Evolutionary conservation across 805 yeast species (phyloP).

Genomic region (Lipomyces lipofer): DNA sequence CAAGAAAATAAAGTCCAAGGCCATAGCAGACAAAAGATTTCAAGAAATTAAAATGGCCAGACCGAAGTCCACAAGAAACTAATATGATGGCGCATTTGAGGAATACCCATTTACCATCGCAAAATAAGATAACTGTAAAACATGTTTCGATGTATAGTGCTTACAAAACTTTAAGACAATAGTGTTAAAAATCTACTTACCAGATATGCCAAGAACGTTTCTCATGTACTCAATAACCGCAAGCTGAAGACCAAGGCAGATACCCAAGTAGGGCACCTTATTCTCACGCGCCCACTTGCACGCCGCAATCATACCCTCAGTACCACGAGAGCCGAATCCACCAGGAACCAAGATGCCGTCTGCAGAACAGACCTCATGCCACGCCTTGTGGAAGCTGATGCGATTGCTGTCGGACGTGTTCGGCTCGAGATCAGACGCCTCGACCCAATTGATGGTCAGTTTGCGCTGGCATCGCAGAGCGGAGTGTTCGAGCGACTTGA

Average conservation of each 20-base stretch:
- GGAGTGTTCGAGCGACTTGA: conserved; percentile 92
- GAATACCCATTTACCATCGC: conserved; percentile 26
- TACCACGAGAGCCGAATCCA: conserved; percentile 96
- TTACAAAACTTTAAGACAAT: neutral
- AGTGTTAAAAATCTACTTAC: conserved; percentile 49
- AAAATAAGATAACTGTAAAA: neutral
- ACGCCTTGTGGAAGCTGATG: conserved; percentile 85
- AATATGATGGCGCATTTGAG: conserved; percentile 26
- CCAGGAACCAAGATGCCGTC: conserved; percentile 98
- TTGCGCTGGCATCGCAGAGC: conserved; percentile 85
- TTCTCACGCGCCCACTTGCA: conserved; percentile 98
- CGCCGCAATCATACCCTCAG: conserved; percentile 96
- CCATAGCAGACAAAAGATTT: neutral
- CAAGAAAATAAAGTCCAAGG: neutral
- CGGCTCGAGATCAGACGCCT: conserved; percentile 84
- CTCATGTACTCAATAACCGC: conserved; percentile 94
- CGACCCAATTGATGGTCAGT: conserved; percentile 93
- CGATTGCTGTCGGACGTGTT: conserved; percentile 55
- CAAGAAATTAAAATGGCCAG: neutral
- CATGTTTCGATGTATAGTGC: conserved; percentile 31
- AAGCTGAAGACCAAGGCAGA: conserved; percentile 94
- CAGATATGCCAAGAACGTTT: conserved; percentile 67
- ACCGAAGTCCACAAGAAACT: conserved; percentile 5
- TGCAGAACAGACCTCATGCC: conserved; percentile 90
- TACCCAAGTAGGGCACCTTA: conserved; percentile 91